A percentile compares a stretch with the other conserved stretches of the same genome.
phyloP scores from a whole-genome alignment of 495 filamentous ascomycete species.

The Aspergillus mulundensis region DNA sequence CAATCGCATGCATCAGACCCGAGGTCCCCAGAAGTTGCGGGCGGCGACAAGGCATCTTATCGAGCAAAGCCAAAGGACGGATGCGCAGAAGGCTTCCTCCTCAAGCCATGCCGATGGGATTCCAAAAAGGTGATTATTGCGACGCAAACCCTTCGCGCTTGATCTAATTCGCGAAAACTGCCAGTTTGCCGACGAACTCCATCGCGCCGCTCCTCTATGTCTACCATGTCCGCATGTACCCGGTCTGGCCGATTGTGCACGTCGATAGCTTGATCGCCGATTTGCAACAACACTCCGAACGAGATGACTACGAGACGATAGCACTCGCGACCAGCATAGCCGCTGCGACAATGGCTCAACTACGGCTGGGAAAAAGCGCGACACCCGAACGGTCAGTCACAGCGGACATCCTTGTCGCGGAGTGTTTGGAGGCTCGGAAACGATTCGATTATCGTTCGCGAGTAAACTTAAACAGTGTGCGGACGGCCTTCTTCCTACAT shows the following conservation, averaged over 20 bases:
- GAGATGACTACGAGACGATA: slow-evolving; percentile 33
- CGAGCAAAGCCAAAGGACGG: slow-evolving; percentile 2
- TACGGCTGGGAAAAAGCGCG: slow-evolving; percentile 28
- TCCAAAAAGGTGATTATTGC: not conserved
- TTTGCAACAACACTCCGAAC: slow-evolving; percentile 24
- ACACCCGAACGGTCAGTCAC: slow-evolving; percentile 21
- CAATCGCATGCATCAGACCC: slow-evolving; percentile 27
- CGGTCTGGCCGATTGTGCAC: slow-evolving; percentile 47
- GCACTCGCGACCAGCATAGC: slow-evolving; percentile 39
- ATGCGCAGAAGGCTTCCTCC: not conserved
- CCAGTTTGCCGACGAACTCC: slow-evolving; percentile 12
- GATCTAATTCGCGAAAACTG: not conserved
- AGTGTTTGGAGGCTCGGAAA: slow-evolving; percentile 15
- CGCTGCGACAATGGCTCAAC: slow-evolving; percentile 43
- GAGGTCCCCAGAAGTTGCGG: slow-evolving; percentile 33
- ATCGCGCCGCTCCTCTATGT: slow-evolving; percentile 24
- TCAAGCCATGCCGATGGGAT: not conserved
- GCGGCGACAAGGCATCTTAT: slow-evolving; percentile 25
- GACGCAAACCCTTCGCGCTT: not conserved
- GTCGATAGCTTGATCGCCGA: slow-evolving; percentile 34
- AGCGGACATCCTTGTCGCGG: slow-evolving; percentile 17
- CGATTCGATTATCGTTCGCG: slow-evolving; percentile 14
- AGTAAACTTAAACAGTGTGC: slow-evolving; percentile 22
- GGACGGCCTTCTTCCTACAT: slow-evolving; percentile 44
- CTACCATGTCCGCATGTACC: slow-evolving; percentile 44